These are phyloP conservation scores for Hymenotorrendiella dingleyae DNA, from an alignment of 2,329 filamentous ascomycete genomes.

Conservation along the genomic window DNA sequence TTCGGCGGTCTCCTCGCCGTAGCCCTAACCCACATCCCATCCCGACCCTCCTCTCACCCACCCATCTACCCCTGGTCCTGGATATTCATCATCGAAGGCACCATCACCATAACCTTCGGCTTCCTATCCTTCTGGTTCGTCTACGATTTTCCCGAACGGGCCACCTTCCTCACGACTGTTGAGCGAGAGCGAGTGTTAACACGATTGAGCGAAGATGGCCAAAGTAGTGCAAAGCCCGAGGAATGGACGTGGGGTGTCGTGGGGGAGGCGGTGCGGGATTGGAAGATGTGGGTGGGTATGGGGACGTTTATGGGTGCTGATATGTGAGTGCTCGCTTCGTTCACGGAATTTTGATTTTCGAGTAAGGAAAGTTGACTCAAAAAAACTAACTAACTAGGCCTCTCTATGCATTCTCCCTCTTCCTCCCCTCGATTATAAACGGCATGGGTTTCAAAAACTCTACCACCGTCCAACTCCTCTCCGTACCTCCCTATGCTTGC, in stretches of 20 bases:
- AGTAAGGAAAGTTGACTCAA: too few relatives aligned
- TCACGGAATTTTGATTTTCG: too few relatives aligned
- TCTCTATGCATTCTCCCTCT: constrained; percentile 68
- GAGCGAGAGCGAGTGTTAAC: constrained; percentile 67
- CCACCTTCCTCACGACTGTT: constrained; percentile 60
- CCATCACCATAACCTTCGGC: constrained; percentile 38
- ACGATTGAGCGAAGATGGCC: constrained; percentile 63
- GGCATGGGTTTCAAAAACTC: constrained; percentile 42
- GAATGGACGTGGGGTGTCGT: constrained; percentile 67
- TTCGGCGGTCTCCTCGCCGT: constrained; percentile 41
- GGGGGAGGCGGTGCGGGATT: constrained; percentile 66
- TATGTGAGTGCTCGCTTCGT: too few relatives aligned
- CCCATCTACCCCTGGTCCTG: constrained; percentile 42
- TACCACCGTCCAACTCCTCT: constrained; percentile 62
- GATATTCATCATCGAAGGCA: constrained; percentile 47
- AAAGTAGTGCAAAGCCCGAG: constrained; percentile 58
- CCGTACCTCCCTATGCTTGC: constrained; percentile 66
- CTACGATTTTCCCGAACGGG: constrained; percentile 38
- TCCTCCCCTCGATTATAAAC: constrained; percentile 73
- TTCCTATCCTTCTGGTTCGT: constrained; percentile 16
- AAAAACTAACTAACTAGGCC: too few relatives aligned
- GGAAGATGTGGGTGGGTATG: constrained; percentile 73
- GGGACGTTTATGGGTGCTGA: constrained; percentile 62
- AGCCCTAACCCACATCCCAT: constrained; percentile 40
- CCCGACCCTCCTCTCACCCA: constrained; percentile 33